A percentile compares a stretch with the other conserved stretches of the same genome.
Conservation (phyloP, 495 filamentous ascomycete species). For the Lentithecium fluviatile region DNA sequence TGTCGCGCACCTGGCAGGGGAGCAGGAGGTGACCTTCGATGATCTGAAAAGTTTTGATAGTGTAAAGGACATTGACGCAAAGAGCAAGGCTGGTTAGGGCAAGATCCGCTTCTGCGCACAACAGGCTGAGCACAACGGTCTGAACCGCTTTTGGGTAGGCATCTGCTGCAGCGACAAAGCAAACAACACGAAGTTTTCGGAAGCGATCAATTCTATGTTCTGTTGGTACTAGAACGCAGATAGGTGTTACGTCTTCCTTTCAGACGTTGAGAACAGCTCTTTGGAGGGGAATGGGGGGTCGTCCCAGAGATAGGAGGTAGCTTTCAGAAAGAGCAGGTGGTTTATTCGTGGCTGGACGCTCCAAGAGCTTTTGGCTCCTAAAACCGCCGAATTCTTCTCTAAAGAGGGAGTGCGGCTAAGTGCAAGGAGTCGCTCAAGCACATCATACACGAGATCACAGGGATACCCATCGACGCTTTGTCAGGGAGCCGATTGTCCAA, state of each 20-base stretch:
- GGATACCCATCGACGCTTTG: no score
- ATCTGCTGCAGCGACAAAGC: not conserved
- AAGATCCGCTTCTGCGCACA: not conserved
- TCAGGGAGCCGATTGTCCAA: not conserved
- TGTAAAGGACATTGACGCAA: not conserved
- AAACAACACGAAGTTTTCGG: not conserved
- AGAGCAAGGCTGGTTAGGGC: not conserved
- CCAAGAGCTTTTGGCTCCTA: no score
- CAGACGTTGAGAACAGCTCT: slow-evolving; percentile 2
- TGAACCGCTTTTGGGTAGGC: slow-evolving; percentile 2
- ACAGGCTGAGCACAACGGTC: not conserved
- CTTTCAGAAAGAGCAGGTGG: slow-evolving; percentile 23
- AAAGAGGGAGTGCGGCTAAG: no score
- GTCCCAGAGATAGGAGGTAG: no score
- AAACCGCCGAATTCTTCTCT: no score
- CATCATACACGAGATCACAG: no score
- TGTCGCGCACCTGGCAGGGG: not conserved
- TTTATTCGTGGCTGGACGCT: no score
- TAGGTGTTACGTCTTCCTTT: slow-evolving; percentile 19
- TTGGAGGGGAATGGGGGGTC: no score
- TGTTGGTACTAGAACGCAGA: slow-evolving; percentile 17
- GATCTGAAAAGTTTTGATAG: not conserved
- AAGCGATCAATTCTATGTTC: slow-evolving; percentile 19
- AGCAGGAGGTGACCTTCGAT: not conserved
- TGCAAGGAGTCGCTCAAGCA: no score